Conservation (phyloP, 495 filamentous ascomycete species). For the Astrocystis sublimbata region DNA sequence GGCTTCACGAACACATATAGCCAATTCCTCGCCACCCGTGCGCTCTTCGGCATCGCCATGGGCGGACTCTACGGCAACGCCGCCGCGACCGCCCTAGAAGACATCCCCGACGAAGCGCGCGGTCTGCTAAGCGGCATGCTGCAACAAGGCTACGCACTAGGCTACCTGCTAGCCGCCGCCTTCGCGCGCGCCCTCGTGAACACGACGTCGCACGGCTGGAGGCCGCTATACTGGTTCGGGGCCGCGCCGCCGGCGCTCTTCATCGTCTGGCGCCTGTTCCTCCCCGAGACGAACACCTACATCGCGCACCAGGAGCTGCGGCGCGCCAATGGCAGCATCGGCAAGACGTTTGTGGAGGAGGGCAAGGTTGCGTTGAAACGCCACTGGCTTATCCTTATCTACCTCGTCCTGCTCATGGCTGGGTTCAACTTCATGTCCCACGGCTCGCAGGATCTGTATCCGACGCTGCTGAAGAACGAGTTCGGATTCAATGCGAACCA, state of each 20-base stretch:
- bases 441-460: slow-evolving; percentile 89
- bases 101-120: slow-evolving; percentile 71
- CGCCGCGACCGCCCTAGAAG: slow-evolving; percentile 82
- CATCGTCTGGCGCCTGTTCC: slow-evolving; percentile 71
- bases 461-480: slow-evolving; percentile 78
- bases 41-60: slow-evolving; percentile 90
- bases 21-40: slow-evolving; percentile 76
- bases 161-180: slow-evolving; percentile 77
- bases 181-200: slow-evolving; percentile 73
- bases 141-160: slow-evolving; percentile 89
- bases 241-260: slow-evolving; percentile 78
- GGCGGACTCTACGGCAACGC: slow-evolving; percentile 87
- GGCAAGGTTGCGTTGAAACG: slow-evolving; percentile 73
- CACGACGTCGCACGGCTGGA: slow-evolving; percentile 72
- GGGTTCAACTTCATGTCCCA: slow-evolving; percentile 96
- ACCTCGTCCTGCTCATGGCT: slow-evolving; percentile 83
- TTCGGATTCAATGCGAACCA: slow-evolving; percentile 69
- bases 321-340: slow-evolving; percentile 48
- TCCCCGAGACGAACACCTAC: slow-evolving; percentile 76
- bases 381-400: slow-evolving; percentile 78
- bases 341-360: slow-evolving; percentile 68
- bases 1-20: slow-evolving; percentile 77
- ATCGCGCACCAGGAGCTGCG: slow-evolving; percentile 62
- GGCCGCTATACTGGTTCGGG: slow-evolving; percentile 87
- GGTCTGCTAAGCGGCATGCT: slow-evolving; percentile 80